Base-by-base conservation (phyloP, 2,329 filamentous ascomycete genomes). In the Colletotrichum nymphaeae region DNA sequence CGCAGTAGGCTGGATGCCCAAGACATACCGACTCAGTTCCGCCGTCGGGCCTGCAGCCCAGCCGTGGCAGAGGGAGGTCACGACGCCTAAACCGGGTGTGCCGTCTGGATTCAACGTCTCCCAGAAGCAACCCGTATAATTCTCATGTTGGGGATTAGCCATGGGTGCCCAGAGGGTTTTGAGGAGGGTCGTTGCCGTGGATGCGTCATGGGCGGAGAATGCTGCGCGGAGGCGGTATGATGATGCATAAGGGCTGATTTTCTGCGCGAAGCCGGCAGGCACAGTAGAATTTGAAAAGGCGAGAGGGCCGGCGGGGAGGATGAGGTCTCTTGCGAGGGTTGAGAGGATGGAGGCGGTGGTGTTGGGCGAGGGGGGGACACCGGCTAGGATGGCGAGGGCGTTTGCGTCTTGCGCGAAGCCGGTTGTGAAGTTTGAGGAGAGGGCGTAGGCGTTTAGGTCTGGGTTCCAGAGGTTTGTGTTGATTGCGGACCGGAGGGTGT, bases 41-140 rank as follows among this genome's bases (percentile, higher is more conserved):
- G 79, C 79, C 2, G 80, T 82, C 1, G 81, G 80, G 1, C 79
- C 81, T 0, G 81, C 76, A 1, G 77, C 75, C 81, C 81, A 83
- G 1, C 78, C 81, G 62, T 83, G 81, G 49, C 81, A 82, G 0
- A 83, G 69, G 22, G 78, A 80, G 2, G 81, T 83, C 1, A 37
- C 26, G 8, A 74, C 4, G 0, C 79, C 79, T 3, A 81, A 74
- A 1, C 77, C 79, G 1, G 79, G 79, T 6, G 46, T 65, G 1
- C 79, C 80, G 9, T 74, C 69, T 3, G 65, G 35, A 28, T 76
- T 63, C 11, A 81, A 66, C 0, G 78, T 78, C 72, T 82, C 80
- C 79, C 79, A 82, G 75, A 81, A 81, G 7, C 67, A 74, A 24
- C 76, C 77, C 0, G 79, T 81, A 62, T 80, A 80, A 58, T 81